phyloP scores from a whole-genome alignment of 768 basidiomycete genomes.

The Leccinum variicolor region DNA sequence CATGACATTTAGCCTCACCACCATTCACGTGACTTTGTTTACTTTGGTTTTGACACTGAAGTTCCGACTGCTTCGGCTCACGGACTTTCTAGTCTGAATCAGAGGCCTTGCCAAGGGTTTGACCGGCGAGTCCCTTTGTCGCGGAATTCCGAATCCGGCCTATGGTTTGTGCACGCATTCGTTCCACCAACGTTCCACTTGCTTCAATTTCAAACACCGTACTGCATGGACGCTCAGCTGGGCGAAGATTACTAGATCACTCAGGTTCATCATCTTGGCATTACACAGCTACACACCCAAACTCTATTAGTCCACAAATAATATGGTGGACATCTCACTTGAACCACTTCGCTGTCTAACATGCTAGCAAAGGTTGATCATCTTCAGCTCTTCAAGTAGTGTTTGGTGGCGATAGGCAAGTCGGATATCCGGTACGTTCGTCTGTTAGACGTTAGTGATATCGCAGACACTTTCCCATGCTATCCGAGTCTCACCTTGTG shows the following conservation, averaged over 20 bases:
- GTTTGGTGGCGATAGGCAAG: constrained; percentile 89
- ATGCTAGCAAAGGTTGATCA: constrained; percentile 43
- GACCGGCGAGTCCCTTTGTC: not conserved
- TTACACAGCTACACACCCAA: too few species aligned
- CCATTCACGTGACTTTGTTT: too few species aligned
- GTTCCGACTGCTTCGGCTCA: too few species aligned
- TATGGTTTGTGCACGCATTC: not conserved
- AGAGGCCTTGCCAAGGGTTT: not conserved
- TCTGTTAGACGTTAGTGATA: constrained; percentile 43
- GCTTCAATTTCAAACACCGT: not conserved
- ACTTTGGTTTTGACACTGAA: too few species aligned
- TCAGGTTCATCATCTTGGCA: not conserved
- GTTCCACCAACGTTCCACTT: not conserved
- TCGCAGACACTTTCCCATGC: not conserved
- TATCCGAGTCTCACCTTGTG: constrained; percentile 83
- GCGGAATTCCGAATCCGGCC: not conserved
- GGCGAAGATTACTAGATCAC: not conserved
- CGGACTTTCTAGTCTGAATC: not conserved
- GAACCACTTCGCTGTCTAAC: not conserved
- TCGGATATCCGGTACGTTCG: constrained; percentile 94
- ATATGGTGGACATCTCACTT: not conserved
- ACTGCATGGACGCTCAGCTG: too few species aligned
- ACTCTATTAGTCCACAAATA: not conserved
- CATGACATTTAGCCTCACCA: too few species aligned
- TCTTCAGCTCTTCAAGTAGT: constrained; percentile 76